These are phyloP conservation scores for Salvia miltiorrhiza DNA, from an alignment of 257 asterid species.

Conservation along the genomic window DNA sequence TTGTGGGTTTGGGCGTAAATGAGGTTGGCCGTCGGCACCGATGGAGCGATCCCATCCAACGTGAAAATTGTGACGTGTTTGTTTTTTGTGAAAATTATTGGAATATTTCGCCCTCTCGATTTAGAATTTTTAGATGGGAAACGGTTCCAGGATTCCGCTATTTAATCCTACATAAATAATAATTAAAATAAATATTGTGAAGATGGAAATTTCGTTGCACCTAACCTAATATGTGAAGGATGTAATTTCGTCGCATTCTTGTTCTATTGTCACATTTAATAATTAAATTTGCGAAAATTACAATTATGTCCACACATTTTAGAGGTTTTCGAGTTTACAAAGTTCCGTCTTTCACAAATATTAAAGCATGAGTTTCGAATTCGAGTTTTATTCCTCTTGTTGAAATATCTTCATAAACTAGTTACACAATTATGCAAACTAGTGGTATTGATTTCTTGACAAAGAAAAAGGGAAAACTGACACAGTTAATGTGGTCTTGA, in stretches of 20 bases:
- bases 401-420: no score
- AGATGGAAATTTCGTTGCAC: background rate
- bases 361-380: no score
- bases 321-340: no score
- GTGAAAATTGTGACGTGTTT: background rate
- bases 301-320: background rate
- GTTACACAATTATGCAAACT: no score
- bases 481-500: no score
- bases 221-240: background rate
- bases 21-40: constrained; percentile 21
- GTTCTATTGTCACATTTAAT: background rate
- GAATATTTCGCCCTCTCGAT: background rate
- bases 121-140: background rate
- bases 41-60: background rate
- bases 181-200: background rate
- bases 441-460: no score
- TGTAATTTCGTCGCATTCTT: background rate
- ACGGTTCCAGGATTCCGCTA: background rate
- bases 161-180: background rate
- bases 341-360: no score
- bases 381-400: no score
- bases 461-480: no score
- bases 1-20: background rate
- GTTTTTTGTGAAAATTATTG: background rate
- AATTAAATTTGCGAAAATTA: background rate